Evolutionary conservation across 1,284 basidiomycete species (phyloP), one percentile per base, ranked within the genome.

Genomic region (Quambalaria eucalypti): DNA sequence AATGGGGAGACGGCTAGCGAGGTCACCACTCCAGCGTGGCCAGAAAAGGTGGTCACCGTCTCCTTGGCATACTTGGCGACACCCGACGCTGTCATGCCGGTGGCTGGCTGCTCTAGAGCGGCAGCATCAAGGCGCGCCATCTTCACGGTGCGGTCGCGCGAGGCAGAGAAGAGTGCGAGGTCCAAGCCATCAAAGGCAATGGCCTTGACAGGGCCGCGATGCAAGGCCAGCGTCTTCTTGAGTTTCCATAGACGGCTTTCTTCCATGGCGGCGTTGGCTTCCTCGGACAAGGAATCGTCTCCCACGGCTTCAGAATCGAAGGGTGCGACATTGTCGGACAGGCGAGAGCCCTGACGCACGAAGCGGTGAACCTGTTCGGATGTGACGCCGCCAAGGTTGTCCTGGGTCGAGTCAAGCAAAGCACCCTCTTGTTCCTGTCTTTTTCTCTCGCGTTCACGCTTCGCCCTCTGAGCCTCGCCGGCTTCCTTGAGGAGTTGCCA

Each of bases 71-170:
- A 14, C 36, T 59, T 61, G 6, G 59, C 48, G 30, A 1, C 31
- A 19, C 25, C 42, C n/a, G 28, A 25, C 14, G 38, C 38, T 42
- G 38, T 21, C 52, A 42, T 42, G 28, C 48, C 29, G 40, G n/a
- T 50, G 6, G 55, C 33, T n/a, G n/a, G n/a, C 52, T 68, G 64
- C 47, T 57, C 60, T n/a, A 67, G 48, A 19, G 51, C 51, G 12
- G 57, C 47, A 2, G 55, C 42, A 25, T 70, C 64, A 25, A 90
- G 82, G 60, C 87, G 82, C 93, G 93, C 98, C 60, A 96, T 84
- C 78, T 97, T 98, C 64, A 98, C 86, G 12, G 90, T 93, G 75
- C 84, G 88, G 75, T 98, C 95, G 76, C 96, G 92, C 38, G 90
- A 88, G 36, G 87, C 93, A 40, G 88, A 90, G 9, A 88, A 90